Evolutionary conservation across 2,329 filamentous ascomycete genomes (phyloP), one percentile per base, ranked within the genome.

Genomic region (Epichloe uncinata): DNA sequence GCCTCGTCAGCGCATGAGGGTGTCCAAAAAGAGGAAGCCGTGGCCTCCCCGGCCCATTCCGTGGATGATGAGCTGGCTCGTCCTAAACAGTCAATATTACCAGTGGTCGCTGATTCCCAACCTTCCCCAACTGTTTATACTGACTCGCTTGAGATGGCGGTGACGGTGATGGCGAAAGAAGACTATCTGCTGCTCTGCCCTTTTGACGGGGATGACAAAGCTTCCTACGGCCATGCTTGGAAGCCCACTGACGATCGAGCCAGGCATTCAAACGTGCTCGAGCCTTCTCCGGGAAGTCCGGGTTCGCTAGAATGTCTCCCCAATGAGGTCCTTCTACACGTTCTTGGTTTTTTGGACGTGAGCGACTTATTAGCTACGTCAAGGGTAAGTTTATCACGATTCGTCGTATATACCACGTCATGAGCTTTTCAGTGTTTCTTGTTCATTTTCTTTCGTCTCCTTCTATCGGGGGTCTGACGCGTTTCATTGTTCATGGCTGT

Each of bases 271-370:
- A 16, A 26, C 44, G 16, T 38, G 16, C n/a, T 34, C 26, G 20
- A 43, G 6, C n/a, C 20, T 20, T 22, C 16, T 15, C 15, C 33
- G 18, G 22, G 1, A 8, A 35, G 37, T 4, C 26, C 22, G 37
- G 47, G 56, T 52, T 55, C 60, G 50, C 57, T 68, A 63, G 66
- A 70, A 48, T 61, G 63, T 41, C 63, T 81, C 44, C 78, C 78
- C 22, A 79, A 75, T 61, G 78, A 81, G 62, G 61, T 81, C 30
- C 62, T 81, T 48, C 69, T 75, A 54, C 71, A 77, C 50, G 74
- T 81, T 41, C 64, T 80, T 54, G 68, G 70, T 48, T 77, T 55
- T 65, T 65, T 81, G 50, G 78, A 81, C 53, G 74, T 81, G 43
- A 69, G 68, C 59, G 78, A 81, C 61, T 62, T 81, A 52, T 64